Evolutionary conservation across 108 stramenopile species (phyloP).

Genomic region (Cyclotella distinguenda): DNA sequence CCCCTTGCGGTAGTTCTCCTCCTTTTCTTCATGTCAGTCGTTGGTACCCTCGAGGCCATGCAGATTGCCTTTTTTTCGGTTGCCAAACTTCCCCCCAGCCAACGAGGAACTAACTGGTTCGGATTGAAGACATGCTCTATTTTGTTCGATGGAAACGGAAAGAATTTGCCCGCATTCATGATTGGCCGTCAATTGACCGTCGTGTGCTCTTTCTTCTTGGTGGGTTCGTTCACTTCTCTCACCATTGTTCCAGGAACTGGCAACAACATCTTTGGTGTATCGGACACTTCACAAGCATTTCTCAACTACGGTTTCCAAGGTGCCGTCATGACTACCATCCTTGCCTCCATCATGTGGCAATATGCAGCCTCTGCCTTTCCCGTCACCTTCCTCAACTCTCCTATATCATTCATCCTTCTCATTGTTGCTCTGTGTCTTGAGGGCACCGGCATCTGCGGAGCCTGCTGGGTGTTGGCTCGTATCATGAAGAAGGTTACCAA

Average conservation of each 20-base stretch:
- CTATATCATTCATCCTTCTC: constrained; percentile 60
- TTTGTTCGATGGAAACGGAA: constrained; percentile 65
- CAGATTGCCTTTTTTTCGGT: constrained; percentile 86
- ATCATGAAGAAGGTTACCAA: constrained; percentile 46
- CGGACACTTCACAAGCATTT: constrained; percentile 63
- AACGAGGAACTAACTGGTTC: constrained; percentile 46
- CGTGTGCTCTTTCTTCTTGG: constrained; percentile 63
- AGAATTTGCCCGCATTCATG: constrained; percentile 79
- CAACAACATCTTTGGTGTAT: constrained; percentile 71
- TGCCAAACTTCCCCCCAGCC: constrained; percentile 57
- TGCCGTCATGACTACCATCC: constrained; percentile 80
- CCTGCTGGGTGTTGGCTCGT: constrained; percentile 64
- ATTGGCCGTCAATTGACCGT: constrained; percentile 82
- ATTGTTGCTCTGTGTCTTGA: constrained; percentile 55
- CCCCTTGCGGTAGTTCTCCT: constrained; percentile 64
- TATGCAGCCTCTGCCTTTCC: constrained; percentile 74
- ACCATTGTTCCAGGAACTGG: constrained; percentile 49
- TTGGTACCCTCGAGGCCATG: constrained; percentile 86
- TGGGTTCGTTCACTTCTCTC: constrained; percentile 66
- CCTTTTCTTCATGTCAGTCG: constrained; percentile 67
- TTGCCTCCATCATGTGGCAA: constrained; percentile 79
- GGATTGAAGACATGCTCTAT: constrained; percentile 57
- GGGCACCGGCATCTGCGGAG: constrained; percentile 60
- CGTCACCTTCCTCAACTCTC: constrained; percentile 65
- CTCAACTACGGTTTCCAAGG: constrained; percentile 82